These are phyloP conservation scores for Pezicula neosporulosa DNA, from an alignment of 2,329 filamentous ascomycete species.

Conservation along the genomic window DNA sequence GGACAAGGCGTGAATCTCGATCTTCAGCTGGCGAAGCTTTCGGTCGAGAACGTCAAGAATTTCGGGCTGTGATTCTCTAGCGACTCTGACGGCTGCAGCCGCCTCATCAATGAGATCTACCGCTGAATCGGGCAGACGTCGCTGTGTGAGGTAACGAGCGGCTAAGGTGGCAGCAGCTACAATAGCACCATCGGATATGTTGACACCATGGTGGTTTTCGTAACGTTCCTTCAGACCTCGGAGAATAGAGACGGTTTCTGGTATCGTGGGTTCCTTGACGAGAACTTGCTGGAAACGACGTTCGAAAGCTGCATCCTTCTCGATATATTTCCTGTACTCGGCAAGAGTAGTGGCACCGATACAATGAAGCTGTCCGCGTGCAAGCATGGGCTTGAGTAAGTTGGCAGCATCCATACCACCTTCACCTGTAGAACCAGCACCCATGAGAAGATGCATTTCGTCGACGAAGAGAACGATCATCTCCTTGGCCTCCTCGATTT, in stretches of 20 bases:
- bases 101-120: conserved; percentile 97
- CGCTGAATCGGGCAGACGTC: conserved; percentile 90
- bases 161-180: conserved; percentile 89
- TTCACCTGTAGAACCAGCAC: conserved; percentile 88
- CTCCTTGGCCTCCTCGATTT: conserved; percentile 91
- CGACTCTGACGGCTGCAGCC: conserved; percentile 91
- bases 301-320: conserved; percentile 97
- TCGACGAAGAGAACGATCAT: conserved; percentile 98
- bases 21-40: conserved; percentile 84
- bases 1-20: conserved; percentile 92
- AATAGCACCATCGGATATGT: conserved; percentile 89
- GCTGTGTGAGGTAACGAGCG: conserved; percentile 85
- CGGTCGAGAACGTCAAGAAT: conserved; percentile 93
- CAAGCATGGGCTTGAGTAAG: conserved; percentile 95
- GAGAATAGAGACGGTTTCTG: conserved; percentile 95
- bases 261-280: conserved; percentile 86
- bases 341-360: conserved; percentile 94
- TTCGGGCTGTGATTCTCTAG: conserved; percentile 93
- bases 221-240: conserved; percentile 97
- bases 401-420: conserved; percentile 99
- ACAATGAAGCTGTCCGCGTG: conserved; percentile 93
- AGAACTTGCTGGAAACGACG: conserved; percentile 97
- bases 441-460: conserved; percentile 98
- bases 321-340: conserved; percentile 98
- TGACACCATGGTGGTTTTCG: conserved; percentile 97